Evolutionary conservation across 768 basidiomycete species (phyloP).

Genomic region (Trametes gibbosa): DNA sequence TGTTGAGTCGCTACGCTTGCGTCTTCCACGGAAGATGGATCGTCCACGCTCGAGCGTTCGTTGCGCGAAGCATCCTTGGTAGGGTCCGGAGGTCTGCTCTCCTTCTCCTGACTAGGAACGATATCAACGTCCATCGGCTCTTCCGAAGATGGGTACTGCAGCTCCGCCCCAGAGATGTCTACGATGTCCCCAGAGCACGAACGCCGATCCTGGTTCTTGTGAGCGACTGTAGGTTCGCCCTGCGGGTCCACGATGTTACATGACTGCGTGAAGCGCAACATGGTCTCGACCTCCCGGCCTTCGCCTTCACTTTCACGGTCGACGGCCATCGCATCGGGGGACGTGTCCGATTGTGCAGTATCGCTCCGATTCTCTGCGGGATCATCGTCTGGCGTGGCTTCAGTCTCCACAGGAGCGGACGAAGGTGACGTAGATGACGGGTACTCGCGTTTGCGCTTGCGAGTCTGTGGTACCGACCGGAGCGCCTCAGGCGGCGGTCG

Average conservation of each 20-base stretch:
- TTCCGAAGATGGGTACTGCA: conserved; percentile 20
- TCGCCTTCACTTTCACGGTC: conserved; percentile 20
- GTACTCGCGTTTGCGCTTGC: conserved; percentile 29
- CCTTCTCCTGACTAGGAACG: not conserved
- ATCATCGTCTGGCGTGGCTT: not conserved
- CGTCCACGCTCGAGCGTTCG: not conserved
- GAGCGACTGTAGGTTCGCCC: not conserved
- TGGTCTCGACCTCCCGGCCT: conserved; percentile 16
- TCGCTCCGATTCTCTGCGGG: not conserved
- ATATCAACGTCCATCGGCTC: conserved; percentile 20
- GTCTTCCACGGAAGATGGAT: not conserved
- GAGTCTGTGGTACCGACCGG: conserved; percentile 18
- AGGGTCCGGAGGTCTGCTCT: conserved; percentile 1
- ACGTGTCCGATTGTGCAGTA: not conserved
- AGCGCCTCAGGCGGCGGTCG: conserved; percentile 36
- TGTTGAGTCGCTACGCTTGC: not conserved
- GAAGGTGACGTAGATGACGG: not conserved
- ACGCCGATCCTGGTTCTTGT: not conserved
- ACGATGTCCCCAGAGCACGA: not conserved
- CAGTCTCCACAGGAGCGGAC: not conserved
- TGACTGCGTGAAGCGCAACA: conserved; percentile 10
- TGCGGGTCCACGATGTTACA: conserved; percentile 12
- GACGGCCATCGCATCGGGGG: not conserved
- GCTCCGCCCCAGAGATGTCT: conserved; percentile 4
- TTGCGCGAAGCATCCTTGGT: not conserved